Evolutionary conservation across 805 yeast species (phyloP), one percentile per base, ranked within the genome.

Genomic region (Candida palmyrensis): DNA sequence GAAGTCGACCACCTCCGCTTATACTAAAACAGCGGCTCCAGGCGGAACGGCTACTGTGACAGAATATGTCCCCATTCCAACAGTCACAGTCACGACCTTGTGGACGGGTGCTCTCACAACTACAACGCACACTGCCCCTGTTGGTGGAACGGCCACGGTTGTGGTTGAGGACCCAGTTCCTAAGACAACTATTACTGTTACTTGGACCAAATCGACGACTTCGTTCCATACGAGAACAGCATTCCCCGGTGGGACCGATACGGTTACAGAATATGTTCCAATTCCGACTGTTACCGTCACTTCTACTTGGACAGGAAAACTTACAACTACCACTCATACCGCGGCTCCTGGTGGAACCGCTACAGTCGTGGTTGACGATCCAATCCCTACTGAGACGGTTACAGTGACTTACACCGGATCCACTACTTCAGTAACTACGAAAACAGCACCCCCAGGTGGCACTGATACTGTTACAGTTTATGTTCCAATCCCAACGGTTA

Each of bases 371-470:
- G 43, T 47, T 2, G 40, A 44, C 3, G 40, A 40, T 12, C 53
- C 55, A 7, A 39, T 32, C 29, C 45, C 49, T 1, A 37, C 41
- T 6, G 20, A 18, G 6, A 45, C 48, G 3, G 20, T 24, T 8
- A 40, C 50, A 2, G 5, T 3, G 14, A 36, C 42, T 3, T 43
- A 40, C 41, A 40, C 40, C 4, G 54, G 48, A 8, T 12, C 50
- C 2, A 33, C 42, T 2, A 45, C 55, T 6, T 10, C 17, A 12
- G 38, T 43, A 24, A 28, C 24, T 40, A 10, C 23, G 20, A 25
- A 4, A 11, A 12, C 27, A 19, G 27, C 24, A 10, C 30, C 29
- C 13, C 24, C 21, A 5, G 30, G 30, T 12, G 30, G 30, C 20
- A 28, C 30, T 17, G 30, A 14, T 9, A 28, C 30, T 28, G 30